Percentiles rank a stretch among this genome's conserved stretches.
phyloP scores from a whole-genome alignment of 768 basidiomycete genomes.

The Leucosporidium creatinivorum region DNA sequence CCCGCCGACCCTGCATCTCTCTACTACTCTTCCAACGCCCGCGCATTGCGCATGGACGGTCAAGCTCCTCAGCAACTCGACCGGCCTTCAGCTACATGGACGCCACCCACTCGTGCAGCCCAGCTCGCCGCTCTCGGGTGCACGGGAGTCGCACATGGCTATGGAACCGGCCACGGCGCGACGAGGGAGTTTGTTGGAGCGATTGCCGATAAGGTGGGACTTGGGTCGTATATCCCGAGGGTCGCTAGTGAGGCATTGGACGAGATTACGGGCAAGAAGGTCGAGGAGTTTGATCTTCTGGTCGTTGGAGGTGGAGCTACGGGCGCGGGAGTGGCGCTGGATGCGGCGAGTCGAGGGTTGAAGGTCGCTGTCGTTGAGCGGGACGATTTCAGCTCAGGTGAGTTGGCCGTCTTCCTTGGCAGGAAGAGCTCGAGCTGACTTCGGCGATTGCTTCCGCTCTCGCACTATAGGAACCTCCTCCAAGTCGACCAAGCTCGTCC shows the following conservation, averaged over 20 bases:
- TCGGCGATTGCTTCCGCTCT: no score
- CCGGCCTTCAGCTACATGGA: conserved; percentile 28
- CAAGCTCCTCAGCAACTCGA: conserved; percentile 3
- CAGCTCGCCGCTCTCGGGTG: conserved; percentile 11
- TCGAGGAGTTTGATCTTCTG: conserved; percentile 58
- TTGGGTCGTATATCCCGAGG: not conserved
- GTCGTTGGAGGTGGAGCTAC: conserved; percentile 93
- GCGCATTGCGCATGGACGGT: not conserved
- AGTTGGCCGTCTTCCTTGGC: conserved; percentile 23
- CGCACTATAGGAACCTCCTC: conserved; percentile 69
- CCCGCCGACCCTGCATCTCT: not conserved
- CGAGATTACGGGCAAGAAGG: not conserved
- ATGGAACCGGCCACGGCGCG: not conserved
- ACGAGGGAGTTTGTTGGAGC: conserved; percentile 4
- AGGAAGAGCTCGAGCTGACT: not conserved
- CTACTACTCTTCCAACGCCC: not conserved
- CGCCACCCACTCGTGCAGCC: conserved; percentile 22
- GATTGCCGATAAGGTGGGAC: not conserved
- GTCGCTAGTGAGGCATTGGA: not conserved
- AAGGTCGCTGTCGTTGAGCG: conserved; percentile 89
- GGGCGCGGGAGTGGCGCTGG: conserved; percentile 91
- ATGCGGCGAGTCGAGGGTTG: conserved; percentile 83
- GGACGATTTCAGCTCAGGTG: conserved; percentile 83
- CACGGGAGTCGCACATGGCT: not conserved
- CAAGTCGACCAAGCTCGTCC: conserved; percentile 95